A percentile compares a stretch with the other conserved stretches of the same genome.
These are phyloP conservation scores for Filobasidium floriforme DNA, from an alignment of 768 basidiomycete genomes.

Conservation along the genomic window DNA sequence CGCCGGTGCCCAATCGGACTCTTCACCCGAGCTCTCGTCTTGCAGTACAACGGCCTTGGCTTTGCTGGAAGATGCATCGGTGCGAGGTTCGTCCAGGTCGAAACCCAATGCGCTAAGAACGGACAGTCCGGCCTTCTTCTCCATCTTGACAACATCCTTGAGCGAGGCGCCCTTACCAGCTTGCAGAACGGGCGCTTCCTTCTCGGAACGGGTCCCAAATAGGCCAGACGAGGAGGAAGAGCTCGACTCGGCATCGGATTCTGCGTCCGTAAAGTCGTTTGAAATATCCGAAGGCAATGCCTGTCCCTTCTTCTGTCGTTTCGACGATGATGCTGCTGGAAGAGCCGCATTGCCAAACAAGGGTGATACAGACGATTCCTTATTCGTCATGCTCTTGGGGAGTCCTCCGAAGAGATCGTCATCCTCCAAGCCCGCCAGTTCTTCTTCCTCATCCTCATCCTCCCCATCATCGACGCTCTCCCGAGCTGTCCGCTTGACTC, in stretches of 20 bases:
- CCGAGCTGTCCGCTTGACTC: no score
- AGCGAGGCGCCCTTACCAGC: constrained; percentile 6
- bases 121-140: constrained; percentile 14
- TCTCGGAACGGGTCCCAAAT: no score
- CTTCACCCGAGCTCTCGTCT: constrained; percentile 1
- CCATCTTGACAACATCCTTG: constrained; percentile 6
- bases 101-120: constrained; percentile 18
- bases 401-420: constrained; percentile 19
- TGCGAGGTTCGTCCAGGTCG: constrained; percentile 4
- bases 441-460: not conserved
- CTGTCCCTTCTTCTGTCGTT: not conserved
- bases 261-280: not conserved
- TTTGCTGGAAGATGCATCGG: not conserved
- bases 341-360: not conserved
- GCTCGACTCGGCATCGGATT: not conserved
- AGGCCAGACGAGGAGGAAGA: not conserved
- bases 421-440: constrained; percentile 11
- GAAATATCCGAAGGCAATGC: not conserved
- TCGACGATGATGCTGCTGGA: not conserved
- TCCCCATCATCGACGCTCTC: not conserved
- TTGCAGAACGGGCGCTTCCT: not conserved
- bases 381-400: not conserved
- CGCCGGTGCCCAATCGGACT: constrained; percentile 5
- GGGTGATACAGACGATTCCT: not conserved
- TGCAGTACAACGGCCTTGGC: not conserved